A percentile compares a stretch with the other conserved stretches of the same genome.
phyloP scores from a whole-genome alignment of 495 filamentous ascomycete genomes.

The Podospora didyma region DNA sequence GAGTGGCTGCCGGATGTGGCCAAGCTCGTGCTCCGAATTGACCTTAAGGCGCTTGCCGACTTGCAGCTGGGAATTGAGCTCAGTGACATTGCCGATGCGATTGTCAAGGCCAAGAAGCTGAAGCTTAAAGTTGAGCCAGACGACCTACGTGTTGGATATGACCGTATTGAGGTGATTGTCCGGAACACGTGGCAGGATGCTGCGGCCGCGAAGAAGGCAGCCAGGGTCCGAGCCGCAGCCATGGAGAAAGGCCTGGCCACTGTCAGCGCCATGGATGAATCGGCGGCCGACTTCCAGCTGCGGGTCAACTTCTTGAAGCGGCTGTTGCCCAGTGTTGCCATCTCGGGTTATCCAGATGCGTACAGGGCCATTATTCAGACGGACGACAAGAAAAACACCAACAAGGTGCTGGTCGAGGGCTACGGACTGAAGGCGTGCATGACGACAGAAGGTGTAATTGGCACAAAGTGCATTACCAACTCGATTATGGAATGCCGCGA shows the following conservation, averaged over 20 bases:
- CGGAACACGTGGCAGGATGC: constrained; percentile 43
- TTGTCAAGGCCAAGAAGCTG: constrained; percentile 73
- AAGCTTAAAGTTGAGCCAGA: constrained; percentile 56
- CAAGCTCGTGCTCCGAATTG: constrained; percentile 71
- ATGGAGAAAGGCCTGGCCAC: constrained; percentile 25
- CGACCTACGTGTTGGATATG: constrained; percentile 27
- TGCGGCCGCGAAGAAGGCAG: constrained; percentile 40
- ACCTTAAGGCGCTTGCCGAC: constrained; percentile 68
- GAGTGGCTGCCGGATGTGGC: constrained; percentile 71
- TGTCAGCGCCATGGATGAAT: constrained; percentile 35
- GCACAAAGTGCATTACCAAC: constrained; percentile 69
- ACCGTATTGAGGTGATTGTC: constrained; percentile 55
- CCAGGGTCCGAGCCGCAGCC: constrained; percentile 47
- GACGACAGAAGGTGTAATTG: constrained; percentile 83
- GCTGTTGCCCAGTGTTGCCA: constrained; percentile 68
- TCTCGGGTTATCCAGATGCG: constrained; percentile 83
- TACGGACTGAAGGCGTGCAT: constrained; percentile 88
- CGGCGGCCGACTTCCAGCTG: constrained; percentile 66
- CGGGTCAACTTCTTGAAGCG: constrained; percentile 82
- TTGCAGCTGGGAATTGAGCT: constrained; percentile 73
- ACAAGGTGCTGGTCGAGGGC: constrained; percentile 85
- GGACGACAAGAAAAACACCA: constrained; percentile 44
- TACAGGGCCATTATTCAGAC: constrained; percentile 83
- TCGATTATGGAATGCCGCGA: constrained; percentile 84
- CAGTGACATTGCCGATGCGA: constrained; percentile 65